A percentile compares a stretch with the other conserved stretches of the same genome.
These are phyloP conservation scores for Boletus pseudopeckii DNA, from an alignment of 768 basidiomycete species.

Conservation along the genomic window DNA sequence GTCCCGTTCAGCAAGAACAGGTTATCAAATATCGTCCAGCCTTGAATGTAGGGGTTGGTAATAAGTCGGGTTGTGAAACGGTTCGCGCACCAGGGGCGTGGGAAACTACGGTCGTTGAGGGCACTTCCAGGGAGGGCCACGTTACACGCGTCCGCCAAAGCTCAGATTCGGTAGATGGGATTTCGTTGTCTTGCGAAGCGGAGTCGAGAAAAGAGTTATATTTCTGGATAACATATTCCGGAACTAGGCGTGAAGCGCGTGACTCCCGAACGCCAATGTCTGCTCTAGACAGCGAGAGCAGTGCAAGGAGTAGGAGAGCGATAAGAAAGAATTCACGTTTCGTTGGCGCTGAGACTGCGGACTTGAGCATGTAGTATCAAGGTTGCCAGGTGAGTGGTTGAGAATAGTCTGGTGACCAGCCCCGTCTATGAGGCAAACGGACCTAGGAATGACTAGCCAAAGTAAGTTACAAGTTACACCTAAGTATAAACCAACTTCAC, in stretches of 20 bases:
- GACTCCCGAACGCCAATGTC: conserved; percentile 8
- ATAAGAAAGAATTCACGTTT: conserved; percentile 54
- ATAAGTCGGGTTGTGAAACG: not conserved
- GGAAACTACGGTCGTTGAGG: conserved; percentile 62
- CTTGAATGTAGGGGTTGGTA: conserved; percentile 35
- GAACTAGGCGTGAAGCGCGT: conserved; percentile 1
- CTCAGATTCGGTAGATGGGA: conserved; percentile 19
- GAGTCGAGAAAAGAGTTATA: not conserved
- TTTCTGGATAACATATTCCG: conserved; percentile 7
- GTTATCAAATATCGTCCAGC: conserved; percentile 88
- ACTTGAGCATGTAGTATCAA: conserved; percentile 17
- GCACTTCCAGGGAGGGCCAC: conserved; percentile 41
- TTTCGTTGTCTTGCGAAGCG: conserved; percentile 5
- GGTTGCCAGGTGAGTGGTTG: not conserved
- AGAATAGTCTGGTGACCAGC: not conserved
- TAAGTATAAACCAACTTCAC: too few species aligned
- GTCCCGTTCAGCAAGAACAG: conserved; percentile 81
- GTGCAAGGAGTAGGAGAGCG: conserved; percentile 42
- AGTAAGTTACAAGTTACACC: too few species aligned
- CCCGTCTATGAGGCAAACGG: too few species aligned
- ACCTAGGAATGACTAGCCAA: too few species aligned
- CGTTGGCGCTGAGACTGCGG: conserved; percentile 40
- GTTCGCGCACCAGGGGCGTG: conserved; percentile 64
- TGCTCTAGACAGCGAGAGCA: conserved; percentile 41
- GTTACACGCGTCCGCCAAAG: conserved; percentile 35